Base-by-base conservation (phyloP, 2,329 filamentous ascomycete species). In the Paracoccidioides brasiliensis region DNA sequence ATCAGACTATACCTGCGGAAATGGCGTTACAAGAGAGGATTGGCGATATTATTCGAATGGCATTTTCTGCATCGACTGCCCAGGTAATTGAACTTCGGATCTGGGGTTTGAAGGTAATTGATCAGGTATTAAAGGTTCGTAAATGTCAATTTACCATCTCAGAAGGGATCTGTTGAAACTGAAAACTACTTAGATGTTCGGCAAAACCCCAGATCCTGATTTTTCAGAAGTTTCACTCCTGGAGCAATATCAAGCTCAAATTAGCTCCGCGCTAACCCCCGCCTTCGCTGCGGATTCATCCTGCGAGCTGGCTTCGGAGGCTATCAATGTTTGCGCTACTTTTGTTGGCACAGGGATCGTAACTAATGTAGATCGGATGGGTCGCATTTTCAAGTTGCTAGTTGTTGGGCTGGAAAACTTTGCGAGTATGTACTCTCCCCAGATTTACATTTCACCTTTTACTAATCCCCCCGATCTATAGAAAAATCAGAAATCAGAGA, bases 341-440 rank as follows among this genome's bases (percentile, higher is more conserved):
- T 98, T 98, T 71, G 94, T 98, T 64, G 87, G 91, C 0, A 96
- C 91, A 0, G 93, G 93, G 12, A 97, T 98, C 55, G 93, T 98
- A 7, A 96, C 90, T 0, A 93, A 97, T 69, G 83, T 97, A 7
- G 94, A 98, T 62, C 83, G 93, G n/a, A 98, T 98, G 93, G 93
- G 93, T 28, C 85, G 93, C 56, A 98, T 98, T 54, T 79, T 98
- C 56, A 97, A 96, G 73, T 86, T 95, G 0, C 78, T 98, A 2
- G 88, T 96, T 5, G 85, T 85, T 45, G 90, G 90, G 0, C 78
- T 98, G 1, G 91, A 97, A 64, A 95, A 91, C 70, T 95, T 97
- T 65, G 88, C 88, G 2, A 83, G 80, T 77, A 70, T 63, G 73
- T 64, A 7, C n/a, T 51, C 9, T 42, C 12, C 22, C 15, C 28